These are phyloP conservation scores for Globomyces sp. DNA, from an alignment of 371 early-diverging fungal genomes.

Conservation along the genomic window DNA sequence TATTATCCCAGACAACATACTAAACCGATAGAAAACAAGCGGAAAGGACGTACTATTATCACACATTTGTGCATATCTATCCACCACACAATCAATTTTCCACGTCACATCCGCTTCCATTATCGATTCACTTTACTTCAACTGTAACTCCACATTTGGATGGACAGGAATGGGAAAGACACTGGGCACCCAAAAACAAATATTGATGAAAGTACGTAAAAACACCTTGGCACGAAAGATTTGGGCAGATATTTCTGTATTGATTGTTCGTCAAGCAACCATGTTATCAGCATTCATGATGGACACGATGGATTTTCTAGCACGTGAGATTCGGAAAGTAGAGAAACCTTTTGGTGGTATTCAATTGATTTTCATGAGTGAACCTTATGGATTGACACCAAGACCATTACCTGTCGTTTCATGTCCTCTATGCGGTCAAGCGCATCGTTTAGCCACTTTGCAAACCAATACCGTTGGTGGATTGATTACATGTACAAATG, in stretches of 20 bases:
- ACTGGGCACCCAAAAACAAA: conserved; percentile 18
- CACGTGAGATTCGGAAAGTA: conserved; percentile 7
- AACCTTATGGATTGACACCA: conserved; percentile 2
- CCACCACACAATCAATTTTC: neutral
- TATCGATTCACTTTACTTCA: conserved; percentile 6
- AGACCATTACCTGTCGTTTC: neutral
- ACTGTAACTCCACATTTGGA: neutral
- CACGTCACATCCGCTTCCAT: neutral
- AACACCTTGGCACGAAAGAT: conserved; percentile 15
- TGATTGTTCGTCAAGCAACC: conserved; percentile 15
- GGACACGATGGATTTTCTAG: conserved; percentile 19
- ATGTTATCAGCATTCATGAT: conserved; percentile 16
- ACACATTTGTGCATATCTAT: conserved; percentile 8
- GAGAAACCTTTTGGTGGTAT: conserved; percentile 21
- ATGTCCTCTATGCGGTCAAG: conserved; percentile 14
- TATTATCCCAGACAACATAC: neutral
- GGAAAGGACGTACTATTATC: conserved; percentile 17
- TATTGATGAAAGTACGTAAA: conserved; percentile 21
- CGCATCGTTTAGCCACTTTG: neutral
- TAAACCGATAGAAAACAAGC: neutral
- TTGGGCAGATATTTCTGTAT: conserved; percentile 18
- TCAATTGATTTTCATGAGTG: conserved; percentile 19
- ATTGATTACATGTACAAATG: conserved; percentile 14
- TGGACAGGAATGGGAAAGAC: conserved; percentile 25
- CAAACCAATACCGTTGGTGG: neutral